Base-by-base conservation (phyloP, 1,139 yeast genomes). In the Dujonia santamariae region DNA sequence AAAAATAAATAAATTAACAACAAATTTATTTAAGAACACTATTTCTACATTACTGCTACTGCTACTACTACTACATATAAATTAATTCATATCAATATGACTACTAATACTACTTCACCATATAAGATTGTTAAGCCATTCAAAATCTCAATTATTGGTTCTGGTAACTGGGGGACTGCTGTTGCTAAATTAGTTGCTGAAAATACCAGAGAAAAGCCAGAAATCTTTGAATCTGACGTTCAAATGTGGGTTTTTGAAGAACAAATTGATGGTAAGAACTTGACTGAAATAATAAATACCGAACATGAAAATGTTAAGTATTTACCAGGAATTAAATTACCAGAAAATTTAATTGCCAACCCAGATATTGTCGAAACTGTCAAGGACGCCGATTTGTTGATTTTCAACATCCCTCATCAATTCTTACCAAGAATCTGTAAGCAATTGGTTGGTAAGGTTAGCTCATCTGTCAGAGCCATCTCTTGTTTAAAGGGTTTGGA, bases 221-320 rank as follows among this genome's bases (percentile, higher is more conserved):
- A 77, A 28, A 60, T 85, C 44, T 90, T 90, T 55, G 74, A 76
- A 35, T 60, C 65, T 38, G 64, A 73, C 32, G 96, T 90, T 30
- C 77, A 80, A 48, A 88, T 90, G 97, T 90, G 97, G 97, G 97
- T 90, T 19, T 85, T 72, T 52, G 90, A 90, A 61, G 97, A 90
- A 63, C 57, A 71, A 41, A 63, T 80, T 37, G 79, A 78, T 36
- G 96, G 83, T 40, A 61, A 63, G 59, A 85, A 78, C 40, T 70
- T 90, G 52, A 86, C 97, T 20, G 90, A 85, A 41, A 86, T 86
- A 55, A 88, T 90, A 63, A 90, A 90, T 68, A 68, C 78, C 28
- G 67, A 76, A 43, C 97, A 90, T 59, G 95, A 87, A 63, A 90
- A 90, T 61, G 95, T 88, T 50, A 85, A 82, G 59, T 82, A 90